Conservation (phyloP, 2,329 filamentous ascomycete genomes). For the Drechslerella coelobrocha region DNA sequence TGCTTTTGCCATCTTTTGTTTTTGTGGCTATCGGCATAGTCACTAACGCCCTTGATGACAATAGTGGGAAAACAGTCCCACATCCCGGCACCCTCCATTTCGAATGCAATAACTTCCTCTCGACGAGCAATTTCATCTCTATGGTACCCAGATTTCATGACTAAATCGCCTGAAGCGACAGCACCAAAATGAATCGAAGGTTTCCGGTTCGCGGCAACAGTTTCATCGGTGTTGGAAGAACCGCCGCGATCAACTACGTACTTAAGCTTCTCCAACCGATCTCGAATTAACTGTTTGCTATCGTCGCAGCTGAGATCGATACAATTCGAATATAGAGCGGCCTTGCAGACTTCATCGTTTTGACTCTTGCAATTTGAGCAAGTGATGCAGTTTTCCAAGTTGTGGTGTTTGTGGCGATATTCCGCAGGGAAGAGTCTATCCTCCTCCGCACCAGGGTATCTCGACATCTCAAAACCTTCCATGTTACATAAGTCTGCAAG, state of each 20-base stretch:
- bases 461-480: slow-evolving; percentile 8
- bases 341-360: background rate
- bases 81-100: slow-evolving; percentile 57
- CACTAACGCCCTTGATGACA: slow-evolving; percentile 59
- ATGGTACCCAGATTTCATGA: slow-evolving; percentile 59
- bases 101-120: slow-evolving; percentile 56
- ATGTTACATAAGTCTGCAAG: too few species aligned
- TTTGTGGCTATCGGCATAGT: slow-evolving; percentile 60
- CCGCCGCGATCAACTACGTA: too few species aligned
- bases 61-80: slow-evolving; percentile 57
- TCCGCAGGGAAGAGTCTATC: slow-evolving; percentile 18
- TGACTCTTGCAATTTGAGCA: too few species aligned
- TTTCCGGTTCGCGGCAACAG: background rate
- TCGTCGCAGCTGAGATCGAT: slow-evolving; percentile 1
- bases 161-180: slow-evolving; percentile 59
- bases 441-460: slow-evolving; percentile 18
- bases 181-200: slow-evolving; percentile 58
- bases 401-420: slow-evolving; percentile 38
- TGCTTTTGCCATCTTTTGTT: slow-evolving; percentile 53
- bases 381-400: background rate
- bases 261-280: too few species aligned
- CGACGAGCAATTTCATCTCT: slow-evolving; percentile 57
- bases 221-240: too few species aligned
- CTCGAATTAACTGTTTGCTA: background rate
- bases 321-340: background rate